Evolutionary conservation across 441 rosid genomes (phyloP).

Genomic region (Euphorbia celastroides): DNA sequence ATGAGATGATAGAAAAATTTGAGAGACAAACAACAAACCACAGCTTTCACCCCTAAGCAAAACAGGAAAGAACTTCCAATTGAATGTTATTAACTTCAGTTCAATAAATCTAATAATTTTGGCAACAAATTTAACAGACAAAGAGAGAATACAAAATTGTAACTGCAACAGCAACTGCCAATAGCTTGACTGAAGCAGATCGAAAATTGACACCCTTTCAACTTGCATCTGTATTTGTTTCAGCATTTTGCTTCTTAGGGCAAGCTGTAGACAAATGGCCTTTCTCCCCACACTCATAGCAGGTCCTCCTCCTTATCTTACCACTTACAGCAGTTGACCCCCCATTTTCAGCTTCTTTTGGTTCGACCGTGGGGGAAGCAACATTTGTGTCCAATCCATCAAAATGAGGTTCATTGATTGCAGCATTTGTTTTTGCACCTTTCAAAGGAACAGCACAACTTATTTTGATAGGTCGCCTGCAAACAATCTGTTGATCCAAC

Average conservation of each 20-base stretch:
- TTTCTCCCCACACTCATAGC: slow-evolving; percentile 74
- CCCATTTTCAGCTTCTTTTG: slow-evolving; percentile 9
- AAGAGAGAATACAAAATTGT: slow-evolving; percentile 13
- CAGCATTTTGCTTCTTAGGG: slow-evolving; percentile 47
- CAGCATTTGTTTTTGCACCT: slow-evolving; percentile 24
- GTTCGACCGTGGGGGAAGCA: not conserved
- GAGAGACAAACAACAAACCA: not conserved
- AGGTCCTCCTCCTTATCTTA: slow-evolving; percentile 69
- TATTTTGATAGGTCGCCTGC: slow-evolving; percentile 80
- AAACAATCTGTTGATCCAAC: slow-evolving; percentile 65
- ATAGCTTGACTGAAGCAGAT: not conserved
- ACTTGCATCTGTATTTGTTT: slow-evolving; percentile 23
- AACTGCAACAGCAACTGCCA: not conserved
- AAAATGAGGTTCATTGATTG: slow-evolving; percentile 19
- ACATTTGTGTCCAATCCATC: slow-evolving; percentile 12
- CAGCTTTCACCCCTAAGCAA: not conserved
- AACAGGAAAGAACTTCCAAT: not conserved
- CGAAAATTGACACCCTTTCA: not conserved
- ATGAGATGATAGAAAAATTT: not conserved
- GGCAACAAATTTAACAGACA: slow-evolving; percentile 11
- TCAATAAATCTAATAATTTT: not conserved
- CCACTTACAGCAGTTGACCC: slow-evolving; percentile 27
- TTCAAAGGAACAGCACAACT: slow-evolving; percentile 72
- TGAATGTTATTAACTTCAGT: not conserved
- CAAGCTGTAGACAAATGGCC: slow-evolving; percentile 80